Evolutionary conservation across 139 green algal genomes (phyloP).

Genomic region (Chlorella sp.): DNA sequence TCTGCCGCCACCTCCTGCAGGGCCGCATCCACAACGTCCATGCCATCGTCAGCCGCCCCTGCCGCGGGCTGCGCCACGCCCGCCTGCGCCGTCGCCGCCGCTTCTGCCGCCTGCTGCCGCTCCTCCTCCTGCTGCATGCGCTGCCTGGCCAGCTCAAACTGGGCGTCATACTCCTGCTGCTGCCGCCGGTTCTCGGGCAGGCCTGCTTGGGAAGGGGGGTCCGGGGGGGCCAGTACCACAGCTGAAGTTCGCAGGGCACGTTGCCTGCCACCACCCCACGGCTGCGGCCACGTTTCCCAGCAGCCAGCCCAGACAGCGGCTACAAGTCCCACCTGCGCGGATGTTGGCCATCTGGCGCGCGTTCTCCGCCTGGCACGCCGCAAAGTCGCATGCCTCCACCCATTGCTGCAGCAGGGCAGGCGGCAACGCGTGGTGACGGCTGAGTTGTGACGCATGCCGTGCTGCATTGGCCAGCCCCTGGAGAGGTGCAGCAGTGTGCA

Average conservation of each 20-base stretch:
- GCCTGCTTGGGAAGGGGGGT: background rate
- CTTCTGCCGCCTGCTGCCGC: slow-evolving; percentile 13
- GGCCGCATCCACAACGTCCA: no score
- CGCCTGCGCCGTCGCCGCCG: background rate
- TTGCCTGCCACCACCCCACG: no score
- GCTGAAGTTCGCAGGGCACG: no score
- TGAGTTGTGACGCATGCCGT: no score
- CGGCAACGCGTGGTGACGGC: no score
- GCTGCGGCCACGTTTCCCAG: no score
- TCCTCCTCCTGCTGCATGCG: slow-evolving; percentile 4
- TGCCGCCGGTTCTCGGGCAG: slow-evolving; percentile 14
- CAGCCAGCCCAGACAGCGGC: background rate
- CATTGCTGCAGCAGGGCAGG: no score
- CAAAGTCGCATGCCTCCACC: no score
- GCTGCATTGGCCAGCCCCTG: no score
- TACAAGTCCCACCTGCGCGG: background rate
- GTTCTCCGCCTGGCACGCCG: background rate
- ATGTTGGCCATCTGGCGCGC: slow-evolving; percentile 4
- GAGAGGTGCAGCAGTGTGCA: no score
- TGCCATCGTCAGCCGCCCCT: no score
- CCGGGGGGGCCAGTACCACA: no score
- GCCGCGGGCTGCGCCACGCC: background rate
- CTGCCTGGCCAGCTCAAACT: slow-evolving; percentile 3
- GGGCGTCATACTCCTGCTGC: background rate
- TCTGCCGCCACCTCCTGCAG: background rate